Conservation (phyloP, 352 stramenopile genomes). For the Globisporangium irregulare region DNA sequence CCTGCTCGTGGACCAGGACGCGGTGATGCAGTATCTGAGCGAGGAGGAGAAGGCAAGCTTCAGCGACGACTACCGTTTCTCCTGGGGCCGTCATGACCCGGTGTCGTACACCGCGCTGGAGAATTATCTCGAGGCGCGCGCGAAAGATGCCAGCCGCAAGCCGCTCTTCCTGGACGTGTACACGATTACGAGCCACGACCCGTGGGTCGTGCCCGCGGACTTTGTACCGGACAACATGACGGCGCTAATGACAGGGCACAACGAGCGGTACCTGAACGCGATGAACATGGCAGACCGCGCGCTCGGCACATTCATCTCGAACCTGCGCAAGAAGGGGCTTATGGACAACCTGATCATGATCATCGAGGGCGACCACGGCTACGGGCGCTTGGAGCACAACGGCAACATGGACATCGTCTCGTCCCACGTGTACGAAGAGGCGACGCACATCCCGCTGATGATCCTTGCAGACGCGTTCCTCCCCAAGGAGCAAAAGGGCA, state of each 20-base stretch:
- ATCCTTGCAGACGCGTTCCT: conserved; percentile 63
- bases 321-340: conserved; percentile 43
- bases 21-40: conserved; percentile 56
- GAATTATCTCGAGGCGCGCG: conserved; percentile 47
- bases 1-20: conserved; percentile 54
- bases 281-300: conserved; percentile 64
- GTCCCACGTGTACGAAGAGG: conserved; percentile 60
- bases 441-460: conserved; percentile 51
- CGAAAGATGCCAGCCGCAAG: conserved; percentile 43
- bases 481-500: conserved; percentile 35
- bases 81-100: conserved; percentile 63
- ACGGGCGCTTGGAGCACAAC: conserved; percentile 60
- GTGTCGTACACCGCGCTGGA: conserved; percentile 65
- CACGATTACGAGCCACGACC: conserved; percentile 69
- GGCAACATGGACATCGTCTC: conserved; percentile 56
- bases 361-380: conserved; percentile 63
- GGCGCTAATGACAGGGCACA: conserved; percentile 50
- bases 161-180: conserved; percentile 78
- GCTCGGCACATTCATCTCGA: conserved; percentile 54
- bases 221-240: conserved; percentile 45
- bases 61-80: conserved; percentile 54
- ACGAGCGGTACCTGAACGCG: conserved; percentile 58
- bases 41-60: conserved; percentile 46
- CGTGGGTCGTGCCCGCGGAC: conserved; percentile 43
- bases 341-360: conserved; percentile 77